These are phyloP conservation scores for Chlamydomonas sphaeroides DNA, from an alignment of 139 green algal species.

Conservation along the genomic window DNA sequence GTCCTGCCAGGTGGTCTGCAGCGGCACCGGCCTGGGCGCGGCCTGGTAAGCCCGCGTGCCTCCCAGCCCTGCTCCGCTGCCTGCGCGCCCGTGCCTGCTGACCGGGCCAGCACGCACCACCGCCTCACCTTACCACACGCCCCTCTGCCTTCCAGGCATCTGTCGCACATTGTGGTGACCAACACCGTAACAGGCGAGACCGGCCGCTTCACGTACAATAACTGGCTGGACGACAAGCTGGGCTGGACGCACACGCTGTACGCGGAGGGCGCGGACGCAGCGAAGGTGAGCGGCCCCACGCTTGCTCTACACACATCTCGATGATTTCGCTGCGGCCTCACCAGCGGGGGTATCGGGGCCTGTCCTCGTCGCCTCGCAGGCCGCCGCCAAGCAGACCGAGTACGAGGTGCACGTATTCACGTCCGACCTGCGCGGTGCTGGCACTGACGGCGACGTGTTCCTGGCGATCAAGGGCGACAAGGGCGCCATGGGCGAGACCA, in stretches of 20 bases:
- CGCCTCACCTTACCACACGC: too few species aligned
- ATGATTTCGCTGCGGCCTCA: too few species aligned
- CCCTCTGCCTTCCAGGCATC: constrained; percentile 13
- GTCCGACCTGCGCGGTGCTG: constrained; percentile 54
- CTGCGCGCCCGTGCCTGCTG: too few species aligned
- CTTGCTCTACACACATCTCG: too few species aligned
- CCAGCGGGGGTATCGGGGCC: too few species aligned
- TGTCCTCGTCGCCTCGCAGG: neutral
- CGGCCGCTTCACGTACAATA: constrained; percentile 51
- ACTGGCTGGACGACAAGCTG: constrained; percentile 61
- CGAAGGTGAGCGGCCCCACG: neutral
- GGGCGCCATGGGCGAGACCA: constrained; percentile 57
- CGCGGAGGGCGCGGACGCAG: constrained; percentile 1
- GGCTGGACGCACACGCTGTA: constrained; percentile 59
- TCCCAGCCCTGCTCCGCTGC: too few species aligned
- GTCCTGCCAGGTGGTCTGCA: constrained; percentile 52
- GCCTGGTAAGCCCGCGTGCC: constrained; percentile 30
- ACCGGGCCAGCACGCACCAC: too few species aligned
- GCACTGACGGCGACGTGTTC: constrained; percentile 64
- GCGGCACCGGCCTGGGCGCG: constrained; percentile 62
- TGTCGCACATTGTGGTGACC: constrained; percentile 57
- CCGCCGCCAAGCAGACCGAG: constrained; percentile 17
- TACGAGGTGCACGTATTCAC: constrained; percentile 66
- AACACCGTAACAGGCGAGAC: constrained; percentile 44
- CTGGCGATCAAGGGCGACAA: constrained; percentile 32